A percentile compares a stretch with the other conserved stretches of the same genome.
Evolutionary conservation across 768 basidiomycete species (phyloP).

Genomic region (Leccinum imitatum): DNA sequence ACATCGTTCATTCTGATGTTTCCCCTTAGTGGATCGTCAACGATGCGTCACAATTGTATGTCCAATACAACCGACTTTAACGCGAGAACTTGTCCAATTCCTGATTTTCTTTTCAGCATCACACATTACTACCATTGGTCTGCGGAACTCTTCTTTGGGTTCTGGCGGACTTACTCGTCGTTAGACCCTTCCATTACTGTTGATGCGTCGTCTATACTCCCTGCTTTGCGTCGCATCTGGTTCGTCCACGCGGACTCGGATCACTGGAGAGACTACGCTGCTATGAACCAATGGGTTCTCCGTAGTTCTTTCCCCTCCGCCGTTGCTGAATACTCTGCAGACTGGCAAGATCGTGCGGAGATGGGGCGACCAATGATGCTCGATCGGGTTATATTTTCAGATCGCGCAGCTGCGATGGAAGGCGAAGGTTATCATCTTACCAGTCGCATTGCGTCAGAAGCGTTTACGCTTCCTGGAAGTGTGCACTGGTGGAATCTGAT

Average conservation of each 20-base stretch:
- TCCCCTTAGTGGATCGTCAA: constrained; percentile 67
- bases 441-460: constrained; percentile 72
- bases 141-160: constrained; percentile 88
- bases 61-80: constrained; percentile 5
- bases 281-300: constrained; percentile 88
- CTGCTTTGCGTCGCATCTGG: constrained; percentile 69
- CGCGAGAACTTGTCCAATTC: background rate
- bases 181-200: constrained; percentile 68
- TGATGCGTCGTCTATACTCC: constrained; percentile 68
- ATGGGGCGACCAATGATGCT: constrained; percentile 72
- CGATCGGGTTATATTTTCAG: constrained; percentile 85
- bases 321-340: constrained; percentile 75
- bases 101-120: constrained; percentile 45
- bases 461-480: constrained; percentile 74
- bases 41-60: constrained; percentile 84
- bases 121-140: constrained; percentile 95
- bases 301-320: constrained; percentile 79
- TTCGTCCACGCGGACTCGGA: constrained; percentile 72
- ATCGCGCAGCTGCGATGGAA: constrained; percentile 82
- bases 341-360: constrained; percentile 79
- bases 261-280: constrained; percentile 89
- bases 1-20: constrained; percentile 8
- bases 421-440: constrained; percentile 65
- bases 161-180: constrained; percentile 89
- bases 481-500: constrained; percentile 84